phyloP scores from a whole-genome alignment of 768 basidiomycete genomes.

The Xerocomus spinulosus region DNA sequence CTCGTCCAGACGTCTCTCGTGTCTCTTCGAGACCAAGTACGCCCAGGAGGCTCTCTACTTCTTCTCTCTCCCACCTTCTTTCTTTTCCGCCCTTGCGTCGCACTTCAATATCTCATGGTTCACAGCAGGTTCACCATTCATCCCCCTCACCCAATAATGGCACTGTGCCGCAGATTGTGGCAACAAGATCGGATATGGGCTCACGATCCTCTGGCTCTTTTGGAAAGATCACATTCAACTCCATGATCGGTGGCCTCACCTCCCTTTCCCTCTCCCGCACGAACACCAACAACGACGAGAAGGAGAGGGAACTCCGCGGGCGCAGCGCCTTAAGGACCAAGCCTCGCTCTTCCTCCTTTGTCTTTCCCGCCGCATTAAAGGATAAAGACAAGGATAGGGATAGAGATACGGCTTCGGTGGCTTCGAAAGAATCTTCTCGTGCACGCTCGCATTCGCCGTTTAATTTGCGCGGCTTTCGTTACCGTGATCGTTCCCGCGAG shows the following conservation, averaged over 20 bases:
- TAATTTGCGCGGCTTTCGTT: constrained; percentile 60
- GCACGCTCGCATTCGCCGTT: constrained; percentile 82
- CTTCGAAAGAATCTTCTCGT: constrained; percentile 50
- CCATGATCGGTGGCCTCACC: constrained; percentile 68
- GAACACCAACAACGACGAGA: constrained; percentile 36
- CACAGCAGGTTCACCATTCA: constrained; percentile 17
- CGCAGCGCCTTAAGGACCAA: constrained; percentile 32
- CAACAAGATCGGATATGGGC: constrained; percentile 33
- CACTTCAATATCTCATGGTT: constrained; percentile 11
- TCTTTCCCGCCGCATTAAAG: constrained; percentile 31
- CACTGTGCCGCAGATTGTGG: constrained; percentile 4
- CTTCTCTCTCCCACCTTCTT: constrained; percentile 21
- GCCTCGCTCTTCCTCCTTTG: constrained; percentile 48
- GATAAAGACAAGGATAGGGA: constrained; percentile 32
- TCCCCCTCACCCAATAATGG: constrained; percentile 5
- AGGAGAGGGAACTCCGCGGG: constrained; percentile 51
- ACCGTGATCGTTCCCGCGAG: constrained; percentile 50
- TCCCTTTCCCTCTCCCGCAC: constrained; percentile 59
- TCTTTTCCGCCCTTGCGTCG: constrained; percentile 21
- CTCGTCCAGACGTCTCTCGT: constrained; percentile 3
- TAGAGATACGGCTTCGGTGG: constrained; percentile 35
- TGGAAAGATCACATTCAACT: constrained; percentile 58
- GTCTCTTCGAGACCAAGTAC: constrained; percentile 19
- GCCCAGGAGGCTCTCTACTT: constrained; percentile 19
- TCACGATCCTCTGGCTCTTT: constrained; percentile 46